Conservation (phyloP, 768 basidiomycete species). For the Sarcodon aspratus region DNA sequence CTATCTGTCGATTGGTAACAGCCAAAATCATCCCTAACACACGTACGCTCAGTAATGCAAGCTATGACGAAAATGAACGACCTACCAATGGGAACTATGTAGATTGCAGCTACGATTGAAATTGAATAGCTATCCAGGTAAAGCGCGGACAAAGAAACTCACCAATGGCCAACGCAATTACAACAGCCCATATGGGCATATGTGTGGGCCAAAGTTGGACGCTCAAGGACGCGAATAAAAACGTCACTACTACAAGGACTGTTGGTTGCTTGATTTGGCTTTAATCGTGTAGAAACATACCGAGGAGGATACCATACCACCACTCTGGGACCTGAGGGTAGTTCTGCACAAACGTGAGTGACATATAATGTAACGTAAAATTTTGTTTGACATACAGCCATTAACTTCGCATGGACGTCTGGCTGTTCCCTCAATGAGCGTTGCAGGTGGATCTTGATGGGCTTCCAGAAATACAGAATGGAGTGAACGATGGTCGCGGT, state of each 20-base stretch:
- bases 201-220: conserved; percentile 56
- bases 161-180: conserved; percentile 35
- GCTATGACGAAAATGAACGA: conserved; percentile 4
- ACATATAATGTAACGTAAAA: no score
- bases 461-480: conserved; percentile 32
- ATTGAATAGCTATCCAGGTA: background rate
- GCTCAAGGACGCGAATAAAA: conserved; percentile 48
- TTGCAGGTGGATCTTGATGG: conserved; percentile 29
- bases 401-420: conserved; percentile 39
- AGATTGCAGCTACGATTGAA: conserved; percentile 30
- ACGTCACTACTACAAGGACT: conserved; percentile 29
- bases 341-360: background rate
- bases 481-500: conserved; percentile 35
- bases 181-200: conserved; percentile 59
- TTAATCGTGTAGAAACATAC: conserved; percentile 12
- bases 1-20: conserved; percentile 72
- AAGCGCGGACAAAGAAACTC: background rate
- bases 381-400: conserved; percentile 15
- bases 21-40: conserved; percentile 56
- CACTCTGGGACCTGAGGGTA: conserved; percentile 39
- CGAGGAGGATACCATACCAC: conserved; percentile 35
- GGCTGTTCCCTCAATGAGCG: conserved; percentile 33
- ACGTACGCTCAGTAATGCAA: background rate
- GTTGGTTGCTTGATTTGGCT: background rate
- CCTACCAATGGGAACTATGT: conserved; percentile 62